A percentile compares a stretch with the other conserved stretches of the same genome.
These are phyloP conservation scores for Vicia villosa DNA, from an alignment of 306 rosid species.

Conservation along the genomic window DNA sequence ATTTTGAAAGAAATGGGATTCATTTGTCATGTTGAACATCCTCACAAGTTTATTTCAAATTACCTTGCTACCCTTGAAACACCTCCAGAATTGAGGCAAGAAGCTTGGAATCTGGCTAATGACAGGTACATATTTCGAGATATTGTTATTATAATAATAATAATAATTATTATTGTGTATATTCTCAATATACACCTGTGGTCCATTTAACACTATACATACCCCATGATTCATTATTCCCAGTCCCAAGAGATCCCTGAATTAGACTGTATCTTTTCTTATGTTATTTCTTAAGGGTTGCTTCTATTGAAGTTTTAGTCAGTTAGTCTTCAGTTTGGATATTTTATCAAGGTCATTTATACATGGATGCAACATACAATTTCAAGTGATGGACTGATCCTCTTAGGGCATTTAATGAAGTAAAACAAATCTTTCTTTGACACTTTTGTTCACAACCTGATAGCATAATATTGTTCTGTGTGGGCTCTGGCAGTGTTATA, in stretches of 20 bases:
- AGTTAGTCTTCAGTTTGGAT: conserved; percentile 12
- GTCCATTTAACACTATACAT: background rate
- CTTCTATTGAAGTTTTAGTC: conserved; percentile 3
- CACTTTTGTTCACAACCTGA: background rate
- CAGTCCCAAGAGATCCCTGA: conserved; percentile 8
- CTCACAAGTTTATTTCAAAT: conserved; percentile 94
- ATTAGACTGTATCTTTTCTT: conserved; percentile 15
- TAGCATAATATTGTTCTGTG: background rate
- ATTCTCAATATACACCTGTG: background rate
- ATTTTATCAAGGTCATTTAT: conserved; percentile 4
- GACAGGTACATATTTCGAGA: conserved; percentile 60
- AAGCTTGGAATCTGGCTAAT: conserved; percentile 99
- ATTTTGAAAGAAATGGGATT: conserved; percentile 99
- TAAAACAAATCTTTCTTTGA: background rate
- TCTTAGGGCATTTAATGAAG: conserved; percentile 3
- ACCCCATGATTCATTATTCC: background rate
- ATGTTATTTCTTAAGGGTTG: conserved; percentile 1
- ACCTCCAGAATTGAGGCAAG: conserved; percentile 85
- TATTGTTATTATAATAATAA: background rate
- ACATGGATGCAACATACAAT: conserved; percentile 11
- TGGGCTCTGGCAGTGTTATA: background rate
- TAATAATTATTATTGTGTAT: background rate
- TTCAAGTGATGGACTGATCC: conserved; percentile 7
- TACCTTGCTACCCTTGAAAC: conserved; percentile 90
- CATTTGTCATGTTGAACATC: conserved; percentile 98